Evolutionary conservation across 2,329 filamentous ascomycete genomes (phyloP), one percentile per base, ranked within the genome.

Genomic region (Spiromastix sp.): DNA sequence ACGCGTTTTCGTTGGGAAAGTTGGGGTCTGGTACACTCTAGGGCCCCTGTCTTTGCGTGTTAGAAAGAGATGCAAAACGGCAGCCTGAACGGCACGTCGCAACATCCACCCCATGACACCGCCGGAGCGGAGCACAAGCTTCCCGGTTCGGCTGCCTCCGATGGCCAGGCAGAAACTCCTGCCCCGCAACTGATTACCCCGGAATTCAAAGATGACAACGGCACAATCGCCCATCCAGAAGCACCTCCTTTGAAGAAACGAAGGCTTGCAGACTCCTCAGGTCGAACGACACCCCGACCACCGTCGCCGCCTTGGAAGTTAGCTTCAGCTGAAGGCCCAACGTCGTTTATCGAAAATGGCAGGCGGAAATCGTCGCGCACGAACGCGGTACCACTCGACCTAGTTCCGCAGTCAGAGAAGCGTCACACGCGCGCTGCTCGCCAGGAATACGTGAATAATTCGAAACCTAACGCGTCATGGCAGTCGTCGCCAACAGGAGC

Each of bases 241-340:
- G 60, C 49, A 18, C 64, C 62, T 19, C 61, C 63, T 32, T 54
- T 59, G 5, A 68, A 68, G 48, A 64, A 59, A 44, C 56, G 62
- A 44, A 66, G 62, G 43, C 48, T 68, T 35, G 54, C 52, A 42
- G 59, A 57, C 17, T 43, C 49, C 15, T 57, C 51, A 37, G 51
- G 53, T 39, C 58, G 55, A 34, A 55, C 56, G 15, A 59, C 56
- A 17, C 55, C 62, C n/a, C 56, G 63, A 30, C 54, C 58, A 30
- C 47, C 56, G 26, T 96, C 89, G 43, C 91, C 91, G 45, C 91
- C 91, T 15, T 98, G 91, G 91, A 96, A 91, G 66, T 84, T 77
- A 51, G 73, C 83, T 43, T 73, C 73, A 40, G 85, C 82, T 26
- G 83, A 93, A 18, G 91, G 91, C 0, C 91, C 91, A 15, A 91